Conservation (phyloP, 192 early-diverging fungal species). For the Allomyces macrogynus region DNA sequence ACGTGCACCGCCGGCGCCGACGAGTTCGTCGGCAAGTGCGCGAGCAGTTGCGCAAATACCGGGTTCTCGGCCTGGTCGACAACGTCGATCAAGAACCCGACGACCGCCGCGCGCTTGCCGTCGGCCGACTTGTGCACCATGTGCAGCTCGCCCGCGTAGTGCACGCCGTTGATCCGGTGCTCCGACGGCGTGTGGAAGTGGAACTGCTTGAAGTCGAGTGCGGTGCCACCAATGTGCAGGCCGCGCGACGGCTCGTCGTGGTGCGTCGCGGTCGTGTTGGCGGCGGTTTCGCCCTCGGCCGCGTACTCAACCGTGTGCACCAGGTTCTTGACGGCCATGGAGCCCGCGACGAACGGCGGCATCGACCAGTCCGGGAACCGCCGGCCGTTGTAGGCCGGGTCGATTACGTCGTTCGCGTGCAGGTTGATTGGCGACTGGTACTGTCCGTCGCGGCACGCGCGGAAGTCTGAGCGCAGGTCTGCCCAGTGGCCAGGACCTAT, state of each 20-base stretch:
- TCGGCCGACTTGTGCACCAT: constrained; percentile 25
- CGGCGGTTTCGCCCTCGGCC: constrained; percentile 22
- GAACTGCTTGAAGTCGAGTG: constrained; percentile 23
- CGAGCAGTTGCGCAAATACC: constrained; percentile 12
- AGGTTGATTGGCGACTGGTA: constrained; percentile 33
- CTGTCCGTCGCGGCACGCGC: constrained; percentile 11
- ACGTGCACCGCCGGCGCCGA: too few species aligned
- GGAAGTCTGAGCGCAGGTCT: constrained; percentile 6
- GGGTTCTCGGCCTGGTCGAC: constrained; percentile 8
- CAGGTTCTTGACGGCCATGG: constrained; percentile 3
- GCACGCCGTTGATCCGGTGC: constrained; percentile 18
- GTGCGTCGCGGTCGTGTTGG: constrained; percentile 8
- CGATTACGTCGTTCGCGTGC: constrained; percentile 1
- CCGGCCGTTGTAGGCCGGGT: background rate
- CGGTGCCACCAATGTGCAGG: constrained; percentile 9
- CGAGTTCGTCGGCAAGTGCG: constrained; percentile 1
- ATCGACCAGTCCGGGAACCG: too few species aligned
- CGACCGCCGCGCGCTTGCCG: constrained; percentile 15
- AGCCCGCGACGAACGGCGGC: background rate
- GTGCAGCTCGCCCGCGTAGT: constrained; percentile 24
- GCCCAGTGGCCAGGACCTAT: constrained; percentile 9
- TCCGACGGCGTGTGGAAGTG: constrained; percentile 46
- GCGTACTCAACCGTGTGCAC: constrained; percentile 6
- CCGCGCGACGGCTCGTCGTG: constrained; percentile 2
- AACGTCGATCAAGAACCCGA: constrained; percentile 24